Percentiles rank a stretch among this genome's conserved stretches.
These are phyloP conservation scores for Citrus unshiu DNA, from an alignment of 345 rosid species.

Conservation along the genomic window DNA sequence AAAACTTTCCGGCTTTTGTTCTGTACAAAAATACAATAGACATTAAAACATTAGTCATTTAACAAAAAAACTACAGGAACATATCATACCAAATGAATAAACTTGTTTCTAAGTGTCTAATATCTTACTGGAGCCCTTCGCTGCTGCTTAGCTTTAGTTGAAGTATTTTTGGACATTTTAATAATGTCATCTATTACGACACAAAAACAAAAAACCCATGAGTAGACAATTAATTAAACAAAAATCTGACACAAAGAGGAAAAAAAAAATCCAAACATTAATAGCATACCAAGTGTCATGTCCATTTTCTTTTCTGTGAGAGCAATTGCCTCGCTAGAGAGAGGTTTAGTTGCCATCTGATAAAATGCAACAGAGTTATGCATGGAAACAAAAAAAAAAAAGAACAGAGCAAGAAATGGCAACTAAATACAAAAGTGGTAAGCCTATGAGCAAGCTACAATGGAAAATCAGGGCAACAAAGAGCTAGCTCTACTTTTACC, in stretches of 20 bases:
- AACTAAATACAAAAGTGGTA: neutral
- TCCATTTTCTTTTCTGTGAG: slow-evolving; percentile 85
- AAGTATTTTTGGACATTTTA: slow-evolving; percentile 67
- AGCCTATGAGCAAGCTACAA: neutral
- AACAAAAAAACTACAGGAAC: neutral
- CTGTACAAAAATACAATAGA: slow-evolving; percentile 29
- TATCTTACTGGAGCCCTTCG: slow-evolving; percentile 45
- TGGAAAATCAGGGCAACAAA: neutral
- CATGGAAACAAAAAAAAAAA: neutral
- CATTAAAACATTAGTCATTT: slow-evolving; percentile 3
- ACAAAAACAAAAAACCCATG: neutral
- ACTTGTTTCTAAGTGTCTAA: neutral
- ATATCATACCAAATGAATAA: neutral
- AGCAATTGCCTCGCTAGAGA: slow-evolving; percentile 71
- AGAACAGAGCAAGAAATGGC: neutral
- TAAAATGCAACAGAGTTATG: neutral
- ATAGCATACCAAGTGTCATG: slow-evolving; percentile 70
- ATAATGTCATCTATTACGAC: slow-evolving; percentile 61
- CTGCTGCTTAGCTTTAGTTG: slow-evolving; percentile 46
- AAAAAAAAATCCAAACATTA: neutral
- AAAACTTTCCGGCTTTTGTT: slow-evolving; percentile 51
- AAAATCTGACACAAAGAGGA: neutral
- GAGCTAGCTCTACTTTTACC: neutral
- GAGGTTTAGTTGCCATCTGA: slow-evolving; percentile 67
- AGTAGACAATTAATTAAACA: neutral